phyloP scores from a whole-genome alignment of 495 filamentous ascomycete species.

The Bathelium albidoporum region DNA sequence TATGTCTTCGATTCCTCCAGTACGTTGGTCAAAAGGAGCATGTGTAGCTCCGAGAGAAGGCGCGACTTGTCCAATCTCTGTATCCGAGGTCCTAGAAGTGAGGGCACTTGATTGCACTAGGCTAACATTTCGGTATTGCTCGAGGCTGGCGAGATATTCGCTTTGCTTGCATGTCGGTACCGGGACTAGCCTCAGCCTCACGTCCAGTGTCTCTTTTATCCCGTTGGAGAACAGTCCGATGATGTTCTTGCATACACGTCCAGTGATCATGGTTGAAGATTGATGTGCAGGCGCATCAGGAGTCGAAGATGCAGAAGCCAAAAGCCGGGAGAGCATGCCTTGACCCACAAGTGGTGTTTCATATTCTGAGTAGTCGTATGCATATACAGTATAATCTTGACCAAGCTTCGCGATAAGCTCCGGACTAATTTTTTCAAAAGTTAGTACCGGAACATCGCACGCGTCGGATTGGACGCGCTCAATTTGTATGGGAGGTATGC shows the following conservation, averaged over 20 bases:
- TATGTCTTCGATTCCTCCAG: slow-evolving; percentile 24
- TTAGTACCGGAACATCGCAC: neutral
- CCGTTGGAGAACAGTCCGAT: slow-evolving; percentile 74
- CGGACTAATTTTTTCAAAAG: slow-evolving; percentile 44
- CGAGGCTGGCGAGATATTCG: slow-evolving; percentile 56
- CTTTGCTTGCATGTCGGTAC: slow-evolving; percentile 65
- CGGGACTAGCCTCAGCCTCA: slow-evolving; percentile 78
- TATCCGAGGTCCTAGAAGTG: slow-evolving; percentile 58
- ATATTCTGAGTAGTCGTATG: slow-evolving; percentile 91
- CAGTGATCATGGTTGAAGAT: slow-evolving; percentile 72
- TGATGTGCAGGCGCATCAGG: slow-evolving; percentile 46
- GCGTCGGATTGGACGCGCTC: slow-evolving; percentile 5
- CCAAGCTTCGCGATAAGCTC: slow-evolving; percentile 76
- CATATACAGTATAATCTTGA: slow-evolving; percentile 92
- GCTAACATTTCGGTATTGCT: slow-evolving; percentile 50
- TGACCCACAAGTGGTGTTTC: slow-evolving; percentile 90
- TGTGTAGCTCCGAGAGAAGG: neutral
- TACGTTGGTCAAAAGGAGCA: slow-evolving; percentile 30
- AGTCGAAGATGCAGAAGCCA: slow-evolving; percentile 51
- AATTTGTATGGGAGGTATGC: slow-evolving; percentile 13
- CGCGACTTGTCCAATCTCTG: neutral
- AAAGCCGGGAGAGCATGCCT: slow-evolving; percentile 83
- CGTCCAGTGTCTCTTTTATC: slow-evolving; percentile 82
- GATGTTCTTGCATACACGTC: slow-evolving; percentile 76
- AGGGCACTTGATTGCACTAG: slow-evolving; percentile 52